Evolutionary conservation across 441 rosid species (phyloP).

Genomic region (Lagerstroemia fauriei): DNA sequence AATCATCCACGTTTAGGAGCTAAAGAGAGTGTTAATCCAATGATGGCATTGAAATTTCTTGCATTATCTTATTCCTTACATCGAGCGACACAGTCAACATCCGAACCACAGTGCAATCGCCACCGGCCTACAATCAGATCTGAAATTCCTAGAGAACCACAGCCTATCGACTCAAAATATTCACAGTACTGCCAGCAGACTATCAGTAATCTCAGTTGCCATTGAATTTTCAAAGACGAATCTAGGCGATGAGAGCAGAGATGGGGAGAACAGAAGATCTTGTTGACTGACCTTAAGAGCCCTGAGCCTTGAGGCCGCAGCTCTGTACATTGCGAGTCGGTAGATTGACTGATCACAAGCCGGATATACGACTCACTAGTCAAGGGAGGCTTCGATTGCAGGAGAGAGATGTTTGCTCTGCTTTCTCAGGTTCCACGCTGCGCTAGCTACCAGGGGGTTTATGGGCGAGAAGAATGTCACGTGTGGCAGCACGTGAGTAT

Average conservation of each 20-base stretch:
- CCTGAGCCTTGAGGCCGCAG: constrained; percentile 55
- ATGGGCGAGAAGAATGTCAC: too few species aligned
- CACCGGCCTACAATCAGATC: not conserved
- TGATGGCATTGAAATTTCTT: not conserved
- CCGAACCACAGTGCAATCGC: not conserved
- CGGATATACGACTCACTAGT: constrained; percentile 3
- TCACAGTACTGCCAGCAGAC: not conserved
- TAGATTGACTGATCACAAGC: constrained; percentile 1
- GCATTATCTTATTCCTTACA: not conserved
- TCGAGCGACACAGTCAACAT: not conserved
- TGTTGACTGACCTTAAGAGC: constrained; percentile 53
- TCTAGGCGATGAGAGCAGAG: constrained; percentile 10
- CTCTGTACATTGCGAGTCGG: constrained; percentile 51
- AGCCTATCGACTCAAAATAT: not conserved
- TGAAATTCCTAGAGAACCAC: not conserved
- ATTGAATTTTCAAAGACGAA: not conserved
- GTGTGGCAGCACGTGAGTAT: too few species aligned
- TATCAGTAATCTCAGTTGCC: not conserved
- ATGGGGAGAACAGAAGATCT: not conserved
- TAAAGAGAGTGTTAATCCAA: not conserved
- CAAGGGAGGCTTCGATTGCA: not conserved
- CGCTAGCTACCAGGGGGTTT: too few species aligned
- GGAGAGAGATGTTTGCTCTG: not conserved
- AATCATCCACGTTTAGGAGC: not conserved
- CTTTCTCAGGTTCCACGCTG: too few species aligned